These are phyloP conservation scores for Coniella lustricola DNA, from an alignment of 2,329 filamentous ascomycete genomes.

Conservation along the genomic window DNA sequence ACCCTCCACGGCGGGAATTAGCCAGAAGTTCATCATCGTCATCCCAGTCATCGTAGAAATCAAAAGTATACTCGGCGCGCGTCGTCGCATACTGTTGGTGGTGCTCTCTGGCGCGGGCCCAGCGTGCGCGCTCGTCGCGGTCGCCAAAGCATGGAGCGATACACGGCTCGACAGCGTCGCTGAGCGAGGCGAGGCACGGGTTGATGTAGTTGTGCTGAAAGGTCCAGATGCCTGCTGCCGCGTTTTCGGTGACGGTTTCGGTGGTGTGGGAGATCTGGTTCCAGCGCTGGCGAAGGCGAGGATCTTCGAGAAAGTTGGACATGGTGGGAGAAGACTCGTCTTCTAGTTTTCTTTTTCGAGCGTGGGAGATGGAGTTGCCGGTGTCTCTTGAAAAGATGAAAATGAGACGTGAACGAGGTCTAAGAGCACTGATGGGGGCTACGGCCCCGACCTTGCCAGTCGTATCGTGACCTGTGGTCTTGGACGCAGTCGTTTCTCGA, in stretches of 20 bases:
- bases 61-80: constrained; percentile 77
- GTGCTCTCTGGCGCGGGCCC: constrained; percentile 56
- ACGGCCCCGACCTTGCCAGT: not conserved
- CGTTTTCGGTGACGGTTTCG: constrained; percentile 82
- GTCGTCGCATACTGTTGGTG: constrained; percentile 34
- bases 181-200: constrained; percentile 68
- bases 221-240: constrained; percentile 84
- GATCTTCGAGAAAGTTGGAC: constrained; percentile 64
- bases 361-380: too few relatives aligned
- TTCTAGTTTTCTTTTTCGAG: not conserved
- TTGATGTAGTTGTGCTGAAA: constrained; percentile 80
- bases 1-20: constrained; percentile 31
- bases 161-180: constrained; percentile 63
- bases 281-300: constrained; percentile 85
- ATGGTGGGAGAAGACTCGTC: constrained; percentile 29
- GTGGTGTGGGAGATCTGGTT: constrained; percentile 88
- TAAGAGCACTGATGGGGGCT: not conserved
- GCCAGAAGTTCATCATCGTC: constrained; percentile 38
- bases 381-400: too few relatives aligned
- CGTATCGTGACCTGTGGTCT: too few relatives aligned
- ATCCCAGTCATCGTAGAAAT: constrained; percentile 96
- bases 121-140: constrained; percentile 65
- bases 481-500: too few relatives aligned
- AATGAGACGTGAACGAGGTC: too few relatives aligned
- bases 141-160: constrained; percentile 63